Percentiles rank a stretch among this genome's conserved stretches.
Conservation (phyloP, 331 rosid genomes). For the Ulmus americana region DNA sequence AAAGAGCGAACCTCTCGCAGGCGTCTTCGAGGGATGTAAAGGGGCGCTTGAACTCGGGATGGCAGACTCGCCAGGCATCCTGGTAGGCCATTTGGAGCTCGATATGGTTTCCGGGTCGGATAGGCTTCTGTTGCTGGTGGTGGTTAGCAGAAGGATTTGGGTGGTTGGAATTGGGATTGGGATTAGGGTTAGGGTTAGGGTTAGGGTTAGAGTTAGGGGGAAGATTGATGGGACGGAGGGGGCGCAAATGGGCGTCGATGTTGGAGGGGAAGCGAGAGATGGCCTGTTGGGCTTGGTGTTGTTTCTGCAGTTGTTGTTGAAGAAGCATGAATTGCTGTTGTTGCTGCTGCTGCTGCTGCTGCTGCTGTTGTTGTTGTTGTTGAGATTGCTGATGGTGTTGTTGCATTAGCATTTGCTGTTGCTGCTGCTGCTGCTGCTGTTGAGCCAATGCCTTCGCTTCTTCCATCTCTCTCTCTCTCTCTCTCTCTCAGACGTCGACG, state of each 20-base stretch:
- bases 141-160: slow-evolving; percentile 44
- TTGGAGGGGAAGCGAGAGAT: slow-evolving; percentile 89
- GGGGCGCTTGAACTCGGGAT: slow-evolving; percentile 84
- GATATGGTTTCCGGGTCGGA: slow-evolving; percentile 68
- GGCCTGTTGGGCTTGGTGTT: slow-evolving; percentile 50
- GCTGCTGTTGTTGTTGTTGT: slow-evolving; percentile 42
- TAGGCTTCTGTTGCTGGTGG: slow-evolving; percentile 42
- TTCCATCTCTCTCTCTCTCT: slow-evolving; percentile 37
- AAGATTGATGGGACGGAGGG: slow-evolving; percentile 58
- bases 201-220: slow-evolving; percentile 37
- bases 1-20: slow-evolving; percentile 59
- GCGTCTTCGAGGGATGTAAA: slow-evolving; percentile 87
- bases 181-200: slow-evolving; percentile 26
- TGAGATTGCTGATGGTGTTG: slow-evolving; percentile 36
- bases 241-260: slow-evolving; percentile 90
- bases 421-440: slow-evolving; percentile 47
- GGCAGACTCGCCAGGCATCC: slow-evolving; percentile 93
- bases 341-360: slow-evolving; percentile 25
- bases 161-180: slow-evolving; percentile 42
- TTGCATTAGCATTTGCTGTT: slow-evolving; percentile 21
- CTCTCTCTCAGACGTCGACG: no score
- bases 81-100: slow-evolving; percentile 97
- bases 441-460: slow-evolving; percentile 53
- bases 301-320: slow-evolving; percentile 40
- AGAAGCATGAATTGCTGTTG: slow-evolving; percentile 41